Conservation (phyloP, 2,329 filamentous ascomycete species). For the Fusarium pseudonygamai region DNA sequence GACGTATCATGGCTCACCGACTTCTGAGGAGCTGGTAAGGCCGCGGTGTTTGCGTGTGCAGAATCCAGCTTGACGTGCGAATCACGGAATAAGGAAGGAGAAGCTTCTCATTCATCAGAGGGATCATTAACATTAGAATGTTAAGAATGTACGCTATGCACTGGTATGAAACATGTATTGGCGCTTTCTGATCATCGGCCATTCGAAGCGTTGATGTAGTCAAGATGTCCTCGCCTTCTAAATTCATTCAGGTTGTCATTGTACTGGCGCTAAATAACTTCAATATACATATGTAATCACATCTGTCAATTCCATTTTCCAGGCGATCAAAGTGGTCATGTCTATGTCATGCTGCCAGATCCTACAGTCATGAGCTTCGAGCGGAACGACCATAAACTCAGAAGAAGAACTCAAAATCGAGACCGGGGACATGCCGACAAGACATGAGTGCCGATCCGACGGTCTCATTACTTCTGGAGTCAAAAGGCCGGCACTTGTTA, state of each 20-base stretch:
- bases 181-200: rapidly evolving
- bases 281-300: too few species aligned
- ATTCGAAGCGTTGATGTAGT: neutral
- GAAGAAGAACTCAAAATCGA: neutral
- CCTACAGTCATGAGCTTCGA: neutral
- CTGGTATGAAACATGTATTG: rapidly evolving
- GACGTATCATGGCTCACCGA: neutral
- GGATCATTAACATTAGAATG: too few species aligned
- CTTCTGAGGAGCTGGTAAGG: too few species aligned
- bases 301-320: rapidly evolving
- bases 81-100: rapidly evolving
- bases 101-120: too few species aligned
- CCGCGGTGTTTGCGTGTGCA: neutral
- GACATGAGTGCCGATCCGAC: rapidly evolving
- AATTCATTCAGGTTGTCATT: too few species aligned
- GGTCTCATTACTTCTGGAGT: rapidly evolving
- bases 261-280: too few species aligned
- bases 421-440: too few species aligned
- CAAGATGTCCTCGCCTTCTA: neutral
- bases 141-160: rapidly evolving
- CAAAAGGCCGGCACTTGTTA: rapidly evolving
- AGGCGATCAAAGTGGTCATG: rapidly evolving
- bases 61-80: neutral
- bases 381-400: rapidly evolving
- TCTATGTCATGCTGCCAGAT: neutral